Evolutionary conservation across 2,329 filamentous ascomycete genomes (phyloP), one percentile per base, ranked within the genome.

Genomic region (Paramyrothecium sp.): DNA sequence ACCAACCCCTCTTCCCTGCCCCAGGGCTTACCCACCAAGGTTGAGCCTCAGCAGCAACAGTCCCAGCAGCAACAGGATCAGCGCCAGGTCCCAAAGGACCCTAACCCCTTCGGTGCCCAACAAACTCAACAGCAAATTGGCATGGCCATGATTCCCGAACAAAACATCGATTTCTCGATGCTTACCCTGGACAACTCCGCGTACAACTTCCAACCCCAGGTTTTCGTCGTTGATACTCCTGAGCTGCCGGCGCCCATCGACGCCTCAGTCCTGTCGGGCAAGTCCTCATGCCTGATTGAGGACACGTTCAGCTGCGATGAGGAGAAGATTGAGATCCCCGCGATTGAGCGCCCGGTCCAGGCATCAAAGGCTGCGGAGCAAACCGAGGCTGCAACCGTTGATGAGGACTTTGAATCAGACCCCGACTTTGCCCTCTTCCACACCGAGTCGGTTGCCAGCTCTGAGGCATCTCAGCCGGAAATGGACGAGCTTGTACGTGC

Each of bases 91-190:
- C 82, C 83, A 61, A 91, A 91, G 75, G 89, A 92, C 55, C 72
- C 85, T 63, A 88, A 86, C 71, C 80, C 86, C 7, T 88, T 87
- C 62, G 73, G 76, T 46, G 74, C 80, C 55, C 79, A 83, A 56
- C 80, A 83, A 48, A 74, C 78, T 59, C 80, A 85, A 54, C 81
- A 85, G 65, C 83, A 90, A 70, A 89, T 93, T 62, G 88, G 88
- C 68, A 90, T 96, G 83, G 86, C 89, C 57, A 89, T 93, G 83
- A 86, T 96, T 51, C 91, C 92, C 2, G 92, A 96, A 74, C 87
- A 90, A 65, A 81, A 78, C 54, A 80, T 92, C 73, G 90, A 96
- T 67, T 88, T 92, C 65, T 85, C 87, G 55, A 84, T 89, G 75
- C 81, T 95, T n/a, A 78, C 70, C 62, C 72, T 92, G 50, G 83